Conservation (phyloP, 192 early-diverging fungal genomes). For the Helicostylum pulchrum region DNA sequence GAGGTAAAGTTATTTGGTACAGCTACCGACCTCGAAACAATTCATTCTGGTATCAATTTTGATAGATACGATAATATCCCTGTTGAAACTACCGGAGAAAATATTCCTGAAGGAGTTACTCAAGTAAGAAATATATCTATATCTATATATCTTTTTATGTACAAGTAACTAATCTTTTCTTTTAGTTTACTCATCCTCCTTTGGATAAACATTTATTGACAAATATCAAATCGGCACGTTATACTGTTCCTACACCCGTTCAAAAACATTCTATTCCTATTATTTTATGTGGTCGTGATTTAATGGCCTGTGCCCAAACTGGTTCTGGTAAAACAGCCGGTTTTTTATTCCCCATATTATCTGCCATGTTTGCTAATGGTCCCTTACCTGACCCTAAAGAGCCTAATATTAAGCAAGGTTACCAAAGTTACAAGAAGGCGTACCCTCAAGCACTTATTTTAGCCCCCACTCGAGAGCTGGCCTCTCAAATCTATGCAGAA, state of each 20-base stretch:
- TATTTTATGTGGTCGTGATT: conserved; percentile 58
- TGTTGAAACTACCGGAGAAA: conserved; percentile 59
- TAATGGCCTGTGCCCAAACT: conserved; percentile 89
- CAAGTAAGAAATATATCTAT: conserved; percentile 27
- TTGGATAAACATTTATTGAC: conserved; percentile 81
- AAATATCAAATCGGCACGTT: conserved; percentile 64
- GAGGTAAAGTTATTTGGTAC: conserved; percentile 60
- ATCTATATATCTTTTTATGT: background rate
- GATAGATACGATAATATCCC: conserved; percentile 72
- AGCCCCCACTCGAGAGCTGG: conserved; percentile 97
- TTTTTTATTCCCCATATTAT: conserved; percentile 76
- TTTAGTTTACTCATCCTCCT: conserved; percentile 49
- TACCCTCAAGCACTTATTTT: conserved; percentile 90
- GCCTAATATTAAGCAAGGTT: background rate
- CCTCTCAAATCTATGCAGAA: conserved; percentile 93
- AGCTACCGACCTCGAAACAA: conserved; percentile 31
- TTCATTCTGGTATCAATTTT: conserved; percentile 77
- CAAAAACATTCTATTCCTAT: conserved; percentile 64
- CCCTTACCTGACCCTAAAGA: conserved; percentile 6
- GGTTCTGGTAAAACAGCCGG: conserved; percentile 82
- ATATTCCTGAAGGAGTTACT: conserved; percentile 47
- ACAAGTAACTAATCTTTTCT: background rate
- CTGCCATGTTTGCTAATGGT: conserved; percentile 54
- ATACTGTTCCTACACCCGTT: conserved; percentile 71
- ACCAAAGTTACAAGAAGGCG: conserved; percentile 36